These are phyloP conservation scores for Scleroderma bovista DNA, from an alignment of 768 basidiomycete species.

Conservation along the genomic window DNA sequence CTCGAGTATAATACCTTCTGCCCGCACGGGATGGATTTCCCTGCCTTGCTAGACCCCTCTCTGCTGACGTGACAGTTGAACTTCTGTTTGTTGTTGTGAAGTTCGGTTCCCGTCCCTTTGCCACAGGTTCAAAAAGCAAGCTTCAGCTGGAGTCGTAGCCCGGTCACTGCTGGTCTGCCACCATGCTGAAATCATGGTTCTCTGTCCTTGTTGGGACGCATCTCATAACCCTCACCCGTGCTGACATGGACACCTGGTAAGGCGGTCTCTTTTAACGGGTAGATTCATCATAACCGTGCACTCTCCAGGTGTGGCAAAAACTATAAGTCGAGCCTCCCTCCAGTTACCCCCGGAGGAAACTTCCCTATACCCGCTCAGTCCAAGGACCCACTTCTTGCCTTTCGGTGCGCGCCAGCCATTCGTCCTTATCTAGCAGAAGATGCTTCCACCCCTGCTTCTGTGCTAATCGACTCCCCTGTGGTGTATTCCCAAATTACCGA, in stretches of 20 bases:
- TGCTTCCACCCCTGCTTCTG: constrained; percentile 33
- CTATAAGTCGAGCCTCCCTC: constrained; percentile 40
- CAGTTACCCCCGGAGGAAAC: constrained; percentile 45
- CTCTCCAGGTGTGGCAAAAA: constrained; percentile 49
- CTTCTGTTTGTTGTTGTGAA: too few relatives aligned
- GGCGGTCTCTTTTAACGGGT: neutral
- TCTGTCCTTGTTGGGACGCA: constrained; percentile 4
- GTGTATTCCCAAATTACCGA: constrained; percentile 43
- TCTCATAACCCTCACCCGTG: constrained; percentile 12
- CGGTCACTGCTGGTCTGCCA: neutral
- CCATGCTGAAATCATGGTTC: constrained; percentile 1
- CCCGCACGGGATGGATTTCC: too few relatives aligned
- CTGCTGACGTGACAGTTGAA: too few relatives aligned
- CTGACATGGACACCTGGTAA: constrained; percentile 30
- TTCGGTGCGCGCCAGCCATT: constrained; percentile 55
- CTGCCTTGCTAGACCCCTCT: too few relatives aligned
- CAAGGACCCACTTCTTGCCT: constrained; percentile 42
- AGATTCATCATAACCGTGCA: neutral
- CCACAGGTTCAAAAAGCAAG: too few relatives aligned
- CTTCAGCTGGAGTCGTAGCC: too few relatives aligned
- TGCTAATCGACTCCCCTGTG: constrained; percentile 50
- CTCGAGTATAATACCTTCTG: too few relatives aligned
- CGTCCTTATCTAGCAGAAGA: constrained; percentile 58
- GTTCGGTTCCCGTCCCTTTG: too few relatives aligned
- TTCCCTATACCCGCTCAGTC: constrained; percentile 38